Percentiles rank a stretch among this genome's conserved stretches.
phyloP scores from a whole-genome alignment of 1,139 yeast species.

The Sugiyamaella paludigena region DNA sequence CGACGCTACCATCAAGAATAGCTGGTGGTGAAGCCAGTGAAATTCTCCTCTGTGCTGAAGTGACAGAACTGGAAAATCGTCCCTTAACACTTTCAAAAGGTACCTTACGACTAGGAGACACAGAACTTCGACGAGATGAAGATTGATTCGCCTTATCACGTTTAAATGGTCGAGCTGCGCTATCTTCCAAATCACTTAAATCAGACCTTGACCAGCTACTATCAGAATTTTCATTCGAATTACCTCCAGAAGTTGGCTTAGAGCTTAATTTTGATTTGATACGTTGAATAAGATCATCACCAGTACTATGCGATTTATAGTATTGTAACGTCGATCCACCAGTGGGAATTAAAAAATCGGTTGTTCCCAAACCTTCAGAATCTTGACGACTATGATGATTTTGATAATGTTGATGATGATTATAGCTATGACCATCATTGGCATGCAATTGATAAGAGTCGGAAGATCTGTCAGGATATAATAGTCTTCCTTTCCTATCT shows the following conservation, averaged over 20 bases:
- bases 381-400: background rate
- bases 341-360: background rate
- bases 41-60: background rate
- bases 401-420: background rate
- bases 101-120: slow-evolving; percentile 16
- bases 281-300: slow-evolving; percentile 24
- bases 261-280: slow-evolving; percentile 22
- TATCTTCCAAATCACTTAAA: slow-evolving; percentile 18
- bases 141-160: slow-evolving; percentile 2
- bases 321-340: background rate
- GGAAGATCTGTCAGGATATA: slow-evolving; percentile 47
- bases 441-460: background rate
- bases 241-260: slow-evolving; percentile 11
- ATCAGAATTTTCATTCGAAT: slow-evolving; percentile 20
- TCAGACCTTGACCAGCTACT: slow-evolving; percentile 22
- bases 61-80: slow-evolving; percentile 1
- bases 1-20: too few relatives aligned
- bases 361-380: background rate
- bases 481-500: slow-evolving; percentile 52
- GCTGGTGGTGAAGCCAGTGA: background rate
- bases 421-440: slow-evolving; percentile 3
- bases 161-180: slow-evolving; percentile 1
- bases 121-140: slow-evolving; percentile 11
- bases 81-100: slow-evolving; percentile 18
- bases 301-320: slow-evolving; percentile 6